Evolutionary conservation across 2,329 filamentous ascomycete genomes (phyloP).

Genomic region (Paraphaeosphaeria sporulosa): DNA sequence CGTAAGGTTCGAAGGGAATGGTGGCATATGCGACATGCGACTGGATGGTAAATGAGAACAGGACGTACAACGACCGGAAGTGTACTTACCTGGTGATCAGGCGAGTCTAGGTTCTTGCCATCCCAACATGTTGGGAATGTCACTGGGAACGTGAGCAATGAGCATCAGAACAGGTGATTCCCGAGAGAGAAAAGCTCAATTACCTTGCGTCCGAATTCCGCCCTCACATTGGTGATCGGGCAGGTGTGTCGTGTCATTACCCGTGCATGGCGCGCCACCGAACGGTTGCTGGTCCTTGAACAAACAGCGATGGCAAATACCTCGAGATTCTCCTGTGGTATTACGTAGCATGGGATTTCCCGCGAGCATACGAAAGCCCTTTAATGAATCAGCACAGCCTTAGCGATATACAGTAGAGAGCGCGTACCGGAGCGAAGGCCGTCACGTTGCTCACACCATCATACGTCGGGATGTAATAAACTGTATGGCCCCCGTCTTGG

Average conservation of each 20-base stretch:
- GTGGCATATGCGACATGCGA: constrained; percentile 56
- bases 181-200: constrained; percentile 2
- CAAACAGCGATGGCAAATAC: constrained; percentile 45
- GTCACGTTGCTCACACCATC: constrained; percentile 45
- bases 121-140: constrained; percentile 62
- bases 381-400: neutral
- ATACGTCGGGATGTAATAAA: constrained; percentile 44
- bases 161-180: no score
- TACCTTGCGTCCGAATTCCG: constrained; percentile 47
- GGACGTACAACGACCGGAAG: neutral
- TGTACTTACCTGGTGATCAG: constrained; percentile 56
- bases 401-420: neutral
- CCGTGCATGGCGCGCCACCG: constrained; percentile 34
- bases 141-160: constrained; percentile 39
- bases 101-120: constrained; percentile 58
- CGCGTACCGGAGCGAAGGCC: constrained; percentile 35
- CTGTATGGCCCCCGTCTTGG: constrained; percentile 40
- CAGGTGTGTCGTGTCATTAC: constrained; percentile 49
- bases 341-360: constrained; percentile 33
- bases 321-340: constrained; percentile 26
- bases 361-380: constrained; percentile 41
- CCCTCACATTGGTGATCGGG: constrained; percentile 50
- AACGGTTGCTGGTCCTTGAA: constrained; percentile 17
- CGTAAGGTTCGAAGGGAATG: constrained; percentile 39
- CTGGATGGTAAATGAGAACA: constrained; percentile 26